phyloP scores from a whole-genome alignment of 108 stramenopile genomes.

The Nitzschia palea region DNA sequence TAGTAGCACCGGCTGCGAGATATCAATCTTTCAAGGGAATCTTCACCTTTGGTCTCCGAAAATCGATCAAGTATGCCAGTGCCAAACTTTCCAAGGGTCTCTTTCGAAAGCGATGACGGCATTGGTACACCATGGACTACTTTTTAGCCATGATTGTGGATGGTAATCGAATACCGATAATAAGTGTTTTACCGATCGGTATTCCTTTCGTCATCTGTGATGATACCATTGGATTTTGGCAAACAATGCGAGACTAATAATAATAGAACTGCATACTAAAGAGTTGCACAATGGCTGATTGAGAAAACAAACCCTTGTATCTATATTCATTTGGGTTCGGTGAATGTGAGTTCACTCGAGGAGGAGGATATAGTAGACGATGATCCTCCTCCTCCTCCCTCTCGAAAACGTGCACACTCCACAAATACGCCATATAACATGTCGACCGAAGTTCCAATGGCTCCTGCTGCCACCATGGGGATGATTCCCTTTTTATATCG shows the following conservation, averaged over 20 bases:
- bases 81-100: constrained; percentile 81
- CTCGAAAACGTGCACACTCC: constrained; percentile 35
- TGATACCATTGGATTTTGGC: no score
- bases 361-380: not conserved
- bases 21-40: constrained; percentile 82
- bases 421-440: constrained; percentile 45
- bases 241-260: no score
- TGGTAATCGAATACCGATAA: no score
- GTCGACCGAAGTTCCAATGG: constrained; percentile 39
- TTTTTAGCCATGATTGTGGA: no score
- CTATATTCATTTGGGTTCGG: no score
- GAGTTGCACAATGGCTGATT: no score
- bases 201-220: no score
- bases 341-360: no score
- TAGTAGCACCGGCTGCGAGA: constrained; percentile 71
- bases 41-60: constrained; percentile 65
- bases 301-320: no score
- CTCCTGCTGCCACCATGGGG: constrained; percentile 46
- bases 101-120: not conserved
- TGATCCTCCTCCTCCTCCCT: not conserved
- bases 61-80: constrained; percentile 64
- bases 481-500: constrained; percentile 35
- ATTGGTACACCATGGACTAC: no score
- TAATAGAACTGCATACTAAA: no score
- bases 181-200: no score